A percentile compares a stretch with the other conserved stretches of the same genome.
Evolutionary conservation across 768 basidiomycete species (phyloP).

Genomic region (Leccinellum rugosiceps): DNA sequence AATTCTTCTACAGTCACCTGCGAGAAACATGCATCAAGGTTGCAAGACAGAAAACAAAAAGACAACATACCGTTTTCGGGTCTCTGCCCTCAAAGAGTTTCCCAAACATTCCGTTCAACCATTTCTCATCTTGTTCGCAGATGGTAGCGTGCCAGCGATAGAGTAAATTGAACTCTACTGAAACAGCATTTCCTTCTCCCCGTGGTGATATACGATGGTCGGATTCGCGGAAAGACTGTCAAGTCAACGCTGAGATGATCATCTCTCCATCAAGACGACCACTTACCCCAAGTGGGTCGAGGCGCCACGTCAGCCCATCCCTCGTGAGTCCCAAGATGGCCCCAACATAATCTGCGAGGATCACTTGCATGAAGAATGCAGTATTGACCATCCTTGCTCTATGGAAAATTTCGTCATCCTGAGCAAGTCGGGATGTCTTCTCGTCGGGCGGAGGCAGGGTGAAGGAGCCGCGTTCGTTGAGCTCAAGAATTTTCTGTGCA

Average conservation of each 20-base stretch:
- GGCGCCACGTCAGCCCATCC: constrained; percentile 62
- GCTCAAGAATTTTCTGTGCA: constrained; percentile 59
- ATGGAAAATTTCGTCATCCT: constrained; percentile 79
- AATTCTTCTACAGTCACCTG: constrained; percentile 24
- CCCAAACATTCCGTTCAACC: constrained; percentile 50
- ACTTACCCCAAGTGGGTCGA: constrained; percentile 61
- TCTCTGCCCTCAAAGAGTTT: constrained; percentile 41
- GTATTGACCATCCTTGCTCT: constrained; percentile 72
- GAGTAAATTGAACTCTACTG: constrained; percentile 68
- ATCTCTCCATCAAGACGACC: neutral
- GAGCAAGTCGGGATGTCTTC: constrained; percentile 31
- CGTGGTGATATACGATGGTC: constrained; percentile 54
- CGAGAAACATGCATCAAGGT: neutral
- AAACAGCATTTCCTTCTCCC: constrained; percentile 74
- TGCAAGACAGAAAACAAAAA: neutral
- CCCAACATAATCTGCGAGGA: constrained; percentile 71
- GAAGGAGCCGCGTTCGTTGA: constrained; percentile 64
- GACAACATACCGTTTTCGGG: constrained; percentile 35
- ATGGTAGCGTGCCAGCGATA: constrained; percentile 66
- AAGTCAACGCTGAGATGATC: neutral
- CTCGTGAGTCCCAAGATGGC: constrained; percentile 67
- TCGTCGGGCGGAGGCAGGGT: constrained; percentile 15
- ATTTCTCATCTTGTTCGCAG: constrained; percentile 50
- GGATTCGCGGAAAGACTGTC: constrained; percentile 47
- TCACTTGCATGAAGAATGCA: constrained; percentile 66